Base-by-base conservation (phyloP, 768 basidiomycete species). In the Rhodotorula graminis region DNA sequence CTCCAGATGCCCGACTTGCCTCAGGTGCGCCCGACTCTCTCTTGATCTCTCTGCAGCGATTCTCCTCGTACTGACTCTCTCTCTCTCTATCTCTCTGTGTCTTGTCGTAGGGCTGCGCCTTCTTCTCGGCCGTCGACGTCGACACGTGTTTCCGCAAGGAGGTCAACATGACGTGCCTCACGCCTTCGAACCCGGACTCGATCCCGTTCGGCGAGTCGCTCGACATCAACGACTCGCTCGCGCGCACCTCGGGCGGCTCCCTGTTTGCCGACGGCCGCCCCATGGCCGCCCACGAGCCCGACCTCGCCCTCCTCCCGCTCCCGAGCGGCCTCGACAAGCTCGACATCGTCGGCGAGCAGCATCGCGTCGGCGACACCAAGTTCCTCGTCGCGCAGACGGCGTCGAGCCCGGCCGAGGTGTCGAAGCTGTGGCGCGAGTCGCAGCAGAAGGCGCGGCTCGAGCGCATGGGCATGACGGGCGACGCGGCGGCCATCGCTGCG, bases 1-100 rank as follows among this genome's bases (percentile, higher is more conserved):
- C 84, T 98, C n/a, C 93, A 93, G 10, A 91, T 99, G 89, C 91
- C 93, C 78, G 91, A 98, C 79, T 84, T 98, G 3, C 96, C 96
- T 0, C 92, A 95, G 88, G 94, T 50, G 90, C 58, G 77, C 42
- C 4, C 37, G 37, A 37, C 25, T 14, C 57, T 25, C 33, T 59
- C 31, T n/a, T 33, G 62, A n/a, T 18, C 50, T 10, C 19, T 47
- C n/a, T 56, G 37, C 47, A 4, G 18, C 11, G 27, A 18, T 7
- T 58, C 19, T 4, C 11, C 29, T 23, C 4, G 25, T n/a, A 19
- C 21, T 23, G 18, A 19, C 53, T 59, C 25, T 47, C 58, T 0
- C 9, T 12, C 44, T 14, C 42, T 44, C 42, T 46, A 12, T n/a
- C n/a, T n/a, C n/a, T n/a, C 44, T 46, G 37, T 19, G 33, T 19